These are phyloP conservation scores for Spathaspora girioi DNA, from an alignment of 805 yeast genomes.

Conservation along the genomic window DNA sequence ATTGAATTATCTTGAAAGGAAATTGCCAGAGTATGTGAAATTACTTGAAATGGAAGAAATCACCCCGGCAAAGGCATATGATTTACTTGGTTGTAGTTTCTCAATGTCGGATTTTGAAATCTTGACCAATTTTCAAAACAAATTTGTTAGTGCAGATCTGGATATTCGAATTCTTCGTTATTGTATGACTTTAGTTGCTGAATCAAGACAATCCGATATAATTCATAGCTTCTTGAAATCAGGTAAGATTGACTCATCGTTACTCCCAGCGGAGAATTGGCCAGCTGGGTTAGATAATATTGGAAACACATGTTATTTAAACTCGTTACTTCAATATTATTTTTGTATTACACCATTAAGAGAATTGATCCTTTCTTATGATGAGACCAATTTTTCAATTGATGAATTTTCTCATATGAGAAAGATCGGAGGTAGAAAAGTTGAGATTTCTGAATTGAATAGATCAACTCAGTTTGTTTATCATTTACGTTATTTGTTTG, in stretches of 20 bases:
- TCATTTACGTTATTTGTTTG: conserved; percentile 66
- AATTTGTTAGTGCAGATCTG: conserved; percentile 19
- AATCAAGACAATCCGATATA: conserved; percentile 49
- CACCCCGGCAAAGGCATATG: conserved; percentile 35
- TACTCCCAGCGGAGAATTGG: conserved; percentile 62
- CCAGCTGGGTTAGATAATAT: conserved; percentile 93
- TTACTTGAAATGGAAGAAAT: conserved; percentile 7
- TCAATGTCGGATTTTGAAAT: conserved; percentile 55
- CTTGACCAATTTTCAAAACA: conserved; percentile 49
- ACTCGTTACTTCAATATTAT: conserved; percentile 86
- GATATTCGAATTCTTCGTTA: conserved; percentile 55
- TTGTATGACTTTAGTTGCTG: conserved; percentile 56
- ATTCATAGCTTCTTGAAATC: conserved; percentile 53
- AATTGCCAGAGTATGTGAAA: conserved; percentile 30
- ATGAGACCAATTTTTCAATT: conserved; percentile 19
- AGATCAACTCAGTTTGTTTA: conserved; percentile 80
- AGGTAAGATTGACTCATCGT: conserved; percentile 57
- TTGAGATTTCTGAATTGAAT: conserved; percentile 72
- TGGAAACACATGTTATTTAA: conserved; percentile 93
- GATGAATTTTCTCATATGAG: conserved; percentile 13
- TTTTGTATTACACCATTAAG: conserved; percentile 83
- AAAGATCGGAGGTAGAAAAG: conserved; percentile 83
- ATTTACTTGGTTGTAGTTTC: conserved; percentile 42
- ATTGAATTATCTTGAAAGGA: conserved; percentile 49
- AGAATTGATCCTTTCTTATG: conserved; percentile 56